Conservation (phyloP, 768 basidiomycete species). For the Amanita inopinata region DNA sequence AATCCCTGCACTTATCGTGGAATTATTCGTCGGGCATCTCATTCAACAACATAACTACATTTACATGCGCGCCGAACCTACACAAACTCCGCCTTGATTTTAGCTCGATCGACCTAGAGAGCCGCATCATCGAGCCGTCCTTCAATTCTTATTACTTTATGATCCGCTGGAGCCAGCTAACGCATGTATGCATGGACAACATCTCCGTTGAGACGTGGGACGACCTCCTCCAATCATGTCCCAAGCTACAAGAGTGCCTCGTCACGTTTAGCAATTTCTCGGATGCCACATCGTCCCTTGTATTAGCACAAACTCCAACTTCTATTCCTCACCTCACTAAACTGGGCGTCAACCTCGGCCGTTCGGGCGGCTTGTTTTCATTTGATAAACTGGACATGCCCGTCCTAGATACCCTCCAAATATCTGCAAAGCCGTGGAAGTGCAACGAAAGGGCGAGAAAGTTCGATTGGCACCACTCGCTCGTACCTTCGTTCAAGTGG, state of each 20-base stretch:
- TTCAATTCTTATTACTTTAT: constrained; percentile 6
- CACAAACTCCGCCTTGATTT: constrained; percentile 2
- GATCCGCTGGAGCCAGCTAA: constrained; percentile 6
- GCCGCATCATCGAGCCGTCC: not conserved
- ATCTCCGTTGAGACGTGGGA: constrained; percentile 7
- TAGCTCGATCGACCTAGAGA: not conserved
- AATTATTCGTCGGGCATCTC: not conserved
- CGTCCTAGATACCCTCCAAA: not conserved
- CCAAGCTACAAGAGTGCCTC: constrained; percentile 3
- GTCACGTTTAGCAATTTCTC: constrained; percentile 5
- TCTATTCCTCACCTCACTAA: not conserved
- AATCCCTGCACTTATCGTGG: constrained; percentile 1
- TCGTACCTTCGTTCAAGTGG: not conserved
- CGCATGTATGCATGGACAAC: constrained; percentile 6
- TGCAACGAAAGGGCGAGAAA: constrained; percentile 4
- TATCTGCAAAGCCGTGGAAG: constrained; percentile 6
- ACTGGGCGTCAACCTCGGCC: constrained; percentile 2
- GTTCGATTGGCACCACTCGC: constrained; percentile 1
- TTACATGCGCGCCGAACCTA: not conserved
- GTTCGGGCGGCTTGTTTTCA: constrained; percentile 3
- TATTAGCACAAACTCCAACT: not conserved
- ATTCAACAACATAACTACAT: constrained; percentile 1
- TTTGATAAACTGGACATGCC: constrained; percentile 6
- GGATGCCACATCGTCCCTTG: not conserved
- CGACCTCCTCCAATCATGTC: constrained; percentile 2